Conservation (phyloP, 2,329 filamentous ascomycete genomes). For the Colletotrichum sidae region DNA sequence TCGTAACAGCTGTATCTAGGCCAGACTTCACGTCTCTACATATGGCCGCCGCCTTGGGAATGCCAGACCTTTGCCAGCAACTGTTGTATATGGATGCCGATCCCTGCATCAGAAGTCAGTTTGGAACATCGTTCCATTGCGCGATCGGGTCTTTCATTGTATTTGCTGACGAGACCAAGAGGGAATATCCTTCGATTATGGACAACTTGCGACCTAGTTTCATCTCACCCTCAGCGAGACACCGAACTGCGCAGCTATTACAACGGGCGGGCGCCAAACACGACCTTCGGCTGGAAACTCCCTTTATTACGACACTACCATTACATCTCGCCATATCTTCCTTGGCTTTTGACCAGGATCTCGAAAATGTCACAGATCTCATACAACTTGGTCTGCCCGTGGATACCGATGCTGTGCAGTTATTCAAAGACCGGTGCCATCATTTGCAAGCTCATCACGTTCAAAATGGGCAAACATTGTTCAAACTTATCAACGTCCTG, state of each 20-base stretch:
- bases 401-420: fast-evolving
- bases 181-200: neutral
- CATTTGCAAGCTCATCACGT: no score
- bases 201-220: neutral
- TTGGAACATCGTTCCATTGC: conserved; percentile 11
- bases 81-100: neutral
- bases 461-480: no score
- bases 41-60: conserved; percentile 2
- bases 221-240: neutral
- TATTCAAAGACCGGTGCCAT: no score
- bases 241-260: neutral
- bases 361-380: neutral
- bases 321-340: neutral
- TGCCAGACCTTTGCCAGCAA: neutral
- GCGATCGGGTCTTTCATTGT: neutral
- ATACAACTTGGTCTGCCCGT: neutral
- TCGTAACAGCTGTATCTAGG: neutral
- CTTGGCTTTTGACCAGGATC: neutral
- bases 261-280: neutral
- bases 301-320: neutral
- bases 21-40: conserved; percentile 2
- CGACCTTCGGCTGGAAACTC: neutral
- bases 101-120: neutral
- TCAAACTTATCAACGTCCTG: no score
- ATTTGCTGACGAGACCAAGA: fast-evolving